Evolutionary conservation across 441 rosid species (phyloP).

Genomic region (Mallotus repandus): DNA sequence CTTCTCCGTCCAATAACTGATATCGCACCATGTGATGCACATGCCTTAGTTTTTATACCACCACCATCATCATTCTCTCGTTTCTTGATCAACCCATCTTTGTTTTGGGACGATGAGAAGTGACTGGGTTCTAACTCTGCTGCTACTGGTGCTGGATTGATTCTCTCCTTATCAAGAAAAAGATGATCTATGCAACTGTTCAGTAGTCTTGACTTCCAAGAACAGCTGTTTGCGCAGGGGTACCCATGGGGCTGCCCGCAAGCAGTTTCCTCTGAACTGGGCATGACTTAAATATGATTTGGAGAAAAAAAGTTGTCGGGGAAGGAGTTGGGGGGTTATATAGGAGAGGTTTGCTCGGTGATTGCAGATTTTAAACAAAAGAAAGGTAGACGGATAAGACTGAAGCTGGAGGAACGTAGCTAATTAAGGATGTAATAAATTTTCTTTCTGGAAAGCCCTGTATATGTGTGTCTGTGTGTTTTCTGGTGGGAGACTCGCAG

Average conservation of each 20-base stretch:
- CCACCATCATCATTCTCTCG: not conserved
- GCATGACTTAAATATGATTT: not conserved
- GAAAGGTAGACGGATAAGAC: not conserved
- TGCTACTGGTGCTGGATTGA: no score
- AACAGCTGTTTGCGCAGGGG: no score
- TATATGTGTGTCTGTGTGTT: not conserved
- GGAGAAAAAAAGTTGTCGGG: not conserved
- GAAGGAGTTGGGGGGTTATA: not conserved
- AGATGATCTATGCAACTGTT: no score
- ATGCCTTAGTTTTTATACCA: not conserved
- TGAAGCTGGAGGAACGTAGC: conserved; percentile 6
- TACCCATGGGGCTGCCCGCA: no score
- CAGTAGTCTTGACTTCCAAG: no score
- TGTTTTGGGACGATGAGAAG: not conserved
- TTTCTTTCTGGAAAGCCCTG: no score
- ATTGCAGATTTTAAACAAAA: no score
- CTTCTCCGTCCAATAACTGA: conserved; percentile 39
- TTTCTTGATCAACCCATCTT: not conserved
- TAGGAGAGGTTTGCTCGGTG: no score
- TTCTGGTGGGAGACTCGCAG: not conserved
- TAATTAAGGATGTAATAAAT: not conserved
- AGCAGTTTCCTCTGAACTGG: no score
- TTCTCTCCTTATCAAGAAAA: no score
- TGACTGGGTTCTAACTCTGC: no score
- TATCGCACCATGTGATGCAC: conserved; percentile 32